Evolutionary conservation across 371 early-diverging fungal genomes (phyloP).

Genomic region (Parasitella parasitica): DNA sequence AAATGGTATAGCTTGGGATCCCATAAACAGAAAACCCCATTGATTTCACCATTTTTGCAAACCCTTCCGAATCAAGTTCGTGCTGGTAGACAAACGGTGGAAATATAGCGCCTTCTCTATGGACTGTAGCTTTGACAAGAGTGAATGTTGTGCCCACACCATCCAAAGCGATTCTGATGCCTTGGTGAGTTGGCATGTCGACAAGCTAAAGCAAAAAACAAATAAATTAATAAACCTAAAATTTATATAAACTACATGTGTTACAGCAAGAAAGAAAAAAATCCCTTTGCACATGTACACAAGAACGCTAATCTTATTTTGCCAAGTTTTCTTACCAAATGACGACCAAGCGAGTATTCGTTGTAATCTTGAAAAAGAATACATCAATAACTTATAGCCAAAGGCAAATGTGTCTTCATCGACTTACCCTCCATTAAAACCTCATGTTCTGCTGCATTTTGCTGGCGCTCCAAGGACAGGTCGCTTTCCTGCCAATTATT

Average conservation of each 20-base stretch:
- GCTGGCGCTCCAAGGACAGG: slow-evolving; percentile 49
- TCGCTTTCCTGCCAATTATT: slow-evolving; percentile 69
- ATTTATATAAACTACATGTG: no score
- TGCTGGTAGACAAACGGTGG: slow-evolving; percentile 62
- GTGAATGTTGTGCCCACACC: slow-evolving; percentile 65
- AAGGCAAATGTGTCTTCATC: background rate
- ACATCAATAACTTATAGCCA: background rate
- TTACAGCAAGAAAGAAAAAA: background rate
- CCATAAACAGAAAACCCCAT: slow-evolving; percentile 62
- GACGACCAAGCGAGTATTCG: slow-evolving; percentile 13
- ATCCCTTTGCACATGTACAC: no score
- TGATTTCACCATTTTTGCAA: slow-evolving; percentile 66
- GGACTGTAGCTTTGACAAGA: slow-evolving; percentile 62
- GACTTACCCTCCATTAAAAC: slow-evolving; percentile 41
- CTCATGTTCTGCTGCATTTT: slow-evolving; percentile 34
- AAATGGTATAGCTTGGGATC: slow-evolving; percentile 46
- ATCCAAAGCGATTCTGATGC: slow-evolving; percentile 53
- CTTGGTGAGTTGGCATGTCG: slow-evolving; percentile 37
- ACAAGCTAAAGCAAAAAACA: slow-evolving; percentile 39
- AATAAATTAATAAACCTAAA: background rate
- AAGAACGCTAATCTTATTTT: no score
- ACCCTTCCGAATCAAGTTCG: slow-evolving; percentile 70
- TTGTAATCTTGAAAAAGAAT: slow-evolving; percentile 9
- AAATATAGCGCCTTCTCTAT: slow-evolving; percentile 64
- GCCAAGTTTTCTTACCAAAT: slow-evolving; percentile 8